Percentiles rank a stretch among this genome's conserved stretches.
phyloP scores from a whole-genome alignment of 2,329 filamentous ascomycete genomes.

The Tolypocladium pustulatum region DNA sequence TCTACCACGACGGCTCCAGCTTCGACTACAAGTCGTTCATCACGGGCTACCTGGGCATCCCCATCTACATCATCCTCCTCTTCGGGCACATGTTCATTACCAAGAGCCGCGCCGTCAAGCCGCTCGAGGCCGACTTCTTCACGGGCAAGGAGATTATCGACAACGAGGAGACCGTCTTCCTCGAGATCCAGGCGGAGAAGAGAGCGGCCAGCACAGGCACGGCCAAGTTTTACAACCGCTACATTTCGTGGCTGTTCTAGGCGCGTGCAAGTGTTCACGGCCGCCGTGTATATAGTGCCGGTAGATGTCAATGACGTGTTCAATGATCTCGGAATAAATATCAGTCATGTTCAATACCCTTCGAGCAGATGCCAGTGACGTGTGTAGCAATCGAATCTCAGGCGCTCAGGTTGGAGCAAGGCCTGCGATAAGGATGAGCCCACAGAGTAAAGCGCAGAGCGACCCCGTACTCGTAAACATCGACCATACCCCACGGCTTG shows the following conservation, averaged over 20 bases:
- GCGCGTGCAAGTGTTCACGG: neutral
- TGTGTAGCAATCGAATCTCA: too few species aligned
- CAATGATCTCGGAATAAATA: too few species aligned
- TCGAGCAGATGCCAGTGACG: too few species aligned
- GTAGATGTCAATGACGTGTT: neutral
- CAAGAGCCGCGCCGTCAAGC: constrained; percentile 41
- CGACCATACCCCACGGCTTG: too few species aligned
- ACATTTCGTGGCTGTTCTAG: constrained; percentile 27
- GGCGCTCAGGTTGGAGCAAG: too few species aligned
- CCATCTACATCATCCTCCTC: constrained; percentile 59
- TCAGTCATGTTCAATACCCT: too few species aligned
- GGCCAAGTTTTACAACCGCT: constrained; percentile 25
- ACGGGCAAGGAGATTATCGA: constrained; percentile 65
- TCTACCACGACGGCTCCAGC: constrained; percentile 34
- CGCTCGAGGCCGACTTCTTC: constrained; percentile 57
- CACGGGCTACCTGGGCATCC: constrained; percentile 68
- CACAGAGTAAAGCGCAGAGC: too few species aligned
- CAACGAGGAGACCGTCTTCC: constrained; percentile 59
- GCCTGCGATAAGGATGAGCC: too few species aligned
- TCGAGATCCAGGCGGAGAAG: constrained; percentile 30
- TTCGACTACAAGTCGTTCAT: constrained; percentile 71
- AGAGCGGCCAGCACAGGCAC: constrained; percentile 14
- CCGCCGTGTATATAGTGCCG: neutral
- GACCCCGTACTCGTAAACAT: too few species aligned
- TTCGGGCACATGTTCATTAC: constrained; percentile 54